Evolutionary conservation across 176 grass and related monocot species (phyloP).

Genomic region (Dactylis glomerata): DNA sequence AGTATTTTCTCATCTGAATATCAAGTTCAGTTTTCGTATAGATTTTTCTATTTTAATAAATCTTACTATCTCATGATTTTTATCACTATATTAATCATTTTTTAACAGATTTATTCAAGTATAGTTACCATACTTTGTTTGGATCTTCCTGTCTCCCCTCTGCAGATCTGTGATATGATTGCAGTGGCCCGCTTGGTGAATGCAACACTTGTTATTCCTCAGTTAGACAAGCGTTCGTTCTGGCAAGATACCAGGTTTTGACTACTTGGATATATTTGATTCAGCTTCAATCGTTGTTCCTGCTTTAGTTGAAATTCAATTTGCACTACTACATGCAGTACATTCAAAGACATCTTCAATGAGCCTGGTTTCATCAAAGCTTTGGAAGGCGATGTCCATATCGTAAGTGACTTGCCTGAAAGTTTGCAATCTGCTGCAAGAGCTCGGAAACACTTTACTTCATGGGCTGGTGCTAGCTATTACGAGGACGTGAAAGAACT

Average conservation of each 20-base stretch:
- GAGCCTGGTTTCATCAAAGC: conserved; percentile 73
- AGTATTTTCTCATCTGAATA: conserved; percentile 24
- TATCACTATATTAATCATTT: conserved; percentile 14
- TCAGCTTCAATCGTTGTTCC: neutral
- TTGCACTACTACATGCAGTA: conserved; percentile 37
- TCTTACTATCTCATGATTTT: neutral
- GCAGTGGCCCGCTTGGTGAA: conserved; percentile 90
- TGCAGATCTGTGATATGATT: conserved; percentile 93
- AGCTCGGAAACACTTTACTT: conserved; percentile 89
- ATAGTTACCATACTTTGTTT: neutral
- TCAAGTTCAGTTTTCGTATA: neutral
- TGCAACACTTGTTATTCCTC: conserved; percentile 90
- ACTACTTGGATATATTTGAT: conserved; percentile 14
- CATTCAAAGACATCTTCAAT: conserved; percentile 84
- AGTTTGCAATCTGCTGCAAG: conserved; percentile 70
- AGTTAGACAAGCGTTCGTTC: conserved; percentile 91
- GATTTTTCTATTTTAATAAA: neutral
- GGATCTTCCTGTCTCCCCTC: conserved; percentile 18
- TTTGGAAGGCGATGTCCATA: conserved; percentile 76
- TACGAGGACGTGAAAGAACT: conserved; percentile 65
- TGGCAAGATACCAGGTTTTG: conserved; percentile 91
- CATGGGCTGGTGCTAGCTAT: conserved; percentile 79
- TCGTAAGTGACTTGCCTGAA: conserved; percentile 64
- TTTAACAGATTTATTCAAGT: neutral
- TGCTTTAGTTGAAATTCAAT: conserved; percentile 17